phyloP scores from a whole-genome alignment of 2,329 filamentous ascomycete species.

The Penicillium nordicum region DNA sequence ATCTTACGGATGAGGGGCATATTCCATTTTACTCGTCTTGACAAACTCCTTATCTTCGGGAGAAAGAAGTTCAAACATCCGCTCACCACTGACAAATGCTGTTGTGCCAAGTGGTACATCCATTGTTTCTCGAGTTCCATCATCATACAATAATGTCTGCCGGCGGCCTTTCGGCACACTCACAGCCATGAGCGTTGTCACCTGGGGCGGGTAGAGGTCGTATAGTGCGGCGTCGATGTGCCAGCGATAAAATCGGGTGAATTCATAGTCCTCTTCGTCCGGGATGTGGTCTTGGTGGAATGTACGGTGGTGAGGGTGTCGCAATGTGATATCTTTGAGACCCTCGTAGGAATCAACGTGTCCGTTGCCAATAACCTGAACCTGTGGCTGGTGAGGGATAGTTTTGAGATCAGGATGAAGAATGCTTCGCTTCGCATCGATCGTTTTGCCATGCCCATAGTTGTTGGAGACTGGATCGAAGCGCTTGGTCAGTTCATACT shows the following conservation, averaged over 20 bases:
- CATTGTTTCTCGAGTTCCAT: conserved; percentile 63
- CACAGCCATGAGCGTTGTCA: conserved; percentile 71
- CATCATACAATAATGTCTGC: conserved; percentile 70
- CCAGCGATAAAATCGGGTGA: conserved; percentile 69
- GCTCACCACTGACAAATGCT: conserved; percentile 68
- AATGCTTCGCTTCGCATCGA: conserved; percentile 63
- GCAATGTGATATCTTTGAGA: conserved; percentile 62
- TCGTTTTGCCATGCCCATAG: conserved; percentile 74
- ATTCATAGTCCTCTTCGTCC: conserved; percentile 56
- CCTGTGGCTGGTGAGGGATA: conserved; percentile 73
- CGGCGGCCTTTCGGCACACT: conserved; percentile 63
- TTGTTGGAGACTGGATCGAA: conserved; percentile 65
- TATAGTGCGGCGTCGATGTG: conserved; percentile 78
- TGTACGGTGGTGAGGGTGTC: conserved; percentile 72
- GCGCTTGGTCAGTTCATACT: conserved; percentile 68
- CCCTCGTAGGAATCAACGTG: conserved; percentile 68
- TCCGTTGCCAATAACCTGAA: conserved; percentile 77
- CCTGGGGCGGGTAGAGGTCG: conserved; percentile 68
- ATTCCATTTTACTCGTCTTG: conserved; percentile 65
- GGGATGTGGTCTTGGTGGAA: conserved; percentile 68
- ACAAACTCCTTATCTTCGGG: conserved; percentile 65
- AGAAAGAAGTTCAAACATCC: conserved; percentile 66
- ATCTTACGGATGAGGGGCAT: conserved; percentile 67
- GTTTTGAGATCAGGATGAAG: conserved; percentile 78
- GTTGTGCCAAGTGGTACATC: conserved; percentile 71